Base-by-base conservation (phyloP, 108 stramenopile species). In the Bacterosira constricta region DNA sequence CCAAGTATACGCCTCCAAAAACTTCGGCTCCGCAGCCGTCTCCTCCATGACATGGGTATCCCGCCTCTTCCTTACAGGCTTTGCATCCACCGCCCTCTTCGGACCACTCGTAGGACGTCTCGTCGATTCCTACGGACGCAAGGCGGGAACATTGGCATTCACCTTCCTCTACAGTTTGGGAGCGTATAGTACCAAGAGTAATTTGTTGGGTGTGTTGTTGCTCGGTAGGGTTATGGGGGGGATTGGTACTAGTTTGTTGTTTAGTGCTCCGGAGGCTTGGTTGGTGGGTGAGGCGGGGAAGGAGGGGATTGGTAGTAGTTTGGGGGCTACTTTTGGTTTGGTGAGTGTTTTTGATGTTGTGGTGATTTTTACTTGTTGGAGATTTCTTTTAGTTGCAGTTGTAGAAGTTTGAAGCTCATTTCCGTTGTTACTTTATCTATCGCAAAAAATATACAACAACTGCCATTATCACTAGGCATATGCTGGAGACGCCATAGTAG, bases 191-290 rank as follows among this genome's bases (percentile, higher is more conserved):
- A 96, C 95, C 17, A 94, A 90, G 64, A 86, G 85, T 57, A 67
- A 83, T 18, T 36, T 93, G n/a, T 69, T 96, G 45, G 37, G 63
- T 8, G 82, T 92, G 5, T 72, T 98, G 10, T 79, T 98, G 23
- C 52, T 92, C 20, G 98, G 98, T 45, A 77, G 98, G 15, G 82
- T 96, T 18, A 23, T 96, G 63, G 82, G 88, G 37, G 97, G 97
- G n/a, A 86, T 98, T 51, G 92, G 93, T 11, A 96, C 96, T 4
- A 93, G 92, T 57, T 76, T 95, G 31, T 67, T 95, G 26, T 88
- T 90, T 65, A 85, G 85, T 69, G 95, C 95, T 9, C 96, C 96
- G 13, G 97, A 99, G 83, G 83, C 94, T n/a, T 99, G 98, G 98
- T 69, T 99, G 63, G 97, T 99, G 4, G 91, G 90, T 3, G 96